These are phyloP conservation scores for Solanum tarijense DNA, from an alignment of 257 asterid genomes.

Conservation along the genomic window DNA sequence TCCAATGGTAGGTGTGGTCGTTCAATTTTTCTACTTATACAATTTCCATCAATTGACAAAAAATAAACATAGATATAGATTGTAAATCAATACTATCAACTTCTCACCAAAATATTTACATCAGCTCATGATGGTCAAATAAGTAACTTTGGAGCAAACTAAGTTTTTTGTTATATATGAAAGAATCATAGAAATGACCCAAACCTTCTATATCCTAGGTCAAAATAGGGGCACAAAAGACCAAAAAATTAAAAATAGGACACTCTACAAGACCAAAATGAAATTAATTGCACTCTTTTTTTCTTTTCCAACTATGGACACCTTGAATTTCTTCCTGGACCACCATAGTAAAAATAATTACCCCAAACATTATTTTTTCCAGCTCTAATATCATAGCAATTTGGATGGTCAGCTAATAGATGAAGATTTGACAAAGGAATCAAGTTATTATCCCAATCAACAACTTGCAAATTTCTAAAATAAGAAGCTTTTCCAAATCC, in stretches of 20 bases:
- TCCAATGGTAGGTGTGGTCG: neutral
- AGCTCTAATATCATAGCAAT: constrained; percentile 66
- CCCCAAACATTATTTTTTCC: constrained; percentile 90
- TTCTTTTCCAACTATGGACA: constrained; percentile 37
- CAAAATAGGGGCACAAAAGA: neutral
- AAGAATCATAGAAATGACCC: constrained; percentile 24
- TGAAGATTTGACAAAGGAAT: constrained; percentile 64
- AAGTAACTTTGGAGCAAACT: neutral
- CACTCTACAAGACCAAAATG: neutral
- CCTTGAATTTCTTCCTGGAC: constrained; percentile 75
- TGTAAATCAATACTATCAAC: neutral
- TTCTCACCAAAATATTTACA: constrained; percentile 29
- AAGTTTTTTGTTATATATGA: constrained; percentile 17
- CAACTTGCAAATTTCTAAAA: constrained; percentile 75
- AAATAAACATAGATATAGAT: neutral
- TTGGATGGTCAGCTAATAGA: constrained; percentile 83
- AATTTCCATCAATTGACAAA: neutral
- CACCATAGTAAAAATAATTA: constrained; percentile 82
- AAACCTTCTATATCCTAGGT: neutral
- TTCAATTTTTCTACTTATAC: neutral
- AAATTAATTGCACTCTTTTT: neutral
- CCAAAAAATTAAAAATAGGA: neutral
- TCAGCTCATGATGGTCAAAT: constrained; percentile 11
- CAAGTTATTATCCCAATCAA: constrained; percentile 87
- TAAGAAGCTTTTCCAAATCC: constrained; percentile 83